Base-by-base conservation (phyloP, 768 basidiomycete genomes). In the Pisolithus sp. region DNA sequence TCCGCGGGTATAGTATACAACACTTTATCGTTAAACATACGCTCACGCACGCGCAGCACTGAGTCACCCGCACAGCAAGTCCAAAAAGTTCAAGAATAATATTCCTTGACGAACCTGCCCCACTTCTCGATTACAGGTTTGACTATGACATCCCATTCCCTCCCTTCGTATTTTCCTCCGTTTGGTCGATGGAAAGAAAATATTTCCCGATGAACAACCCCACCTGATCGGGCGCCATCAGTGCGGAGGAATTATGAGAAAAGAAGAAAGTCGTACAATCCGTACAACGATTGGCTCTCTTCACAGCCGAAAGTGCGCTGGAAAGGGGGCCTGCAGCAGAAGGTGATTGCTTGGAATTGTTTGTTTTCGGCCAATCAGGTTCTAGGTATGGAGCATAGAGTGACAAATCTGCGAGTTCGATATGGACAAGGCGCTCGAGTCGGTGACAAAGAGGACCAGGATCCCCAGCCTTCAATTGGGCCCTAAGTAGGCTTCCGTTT, bases 101-200 rank as follows among this genome's bases (percentile, higher is more conserved):
- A 58, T 55, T 68, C 62, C 46, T 61, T 52, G n/a, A 79, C 72
- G 53, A 87, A 92, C 24, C 54, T 71, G 2, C 85, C 89, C 89
- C 89, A 92, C 47, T 80, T 80, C 62, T 86, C 80, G 47, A 92
- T 79, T 5, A 90, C 80, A 39, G 86, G 86, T 56, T 79, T 81
- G 37, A 92, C 85, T 28, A 91, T 74, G 12, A 66, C 54, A 49
- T 89, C 84, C 84, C 85, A 91, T 66, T 91, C 90, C 55, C 73
- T 79, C 7, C 81, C 82, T 53, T 77, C 73, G 59, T 81, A 77
- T 30, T 52, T 63, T 0, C 86, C 86, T 8, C 61, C 65, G 37
- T 63, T 69, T 47, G 81, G 75, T 41, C 82, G 76, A 40, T 68
- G 68, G 59, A 93, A 89, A 37, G 84, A 70, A 62, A 93, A 93